These are phyloP conservation scores for Leucoagaricus sp. DNA, from an alignment of 1,284 basidiomycete species.

Conservation along the genomic window DNA sequence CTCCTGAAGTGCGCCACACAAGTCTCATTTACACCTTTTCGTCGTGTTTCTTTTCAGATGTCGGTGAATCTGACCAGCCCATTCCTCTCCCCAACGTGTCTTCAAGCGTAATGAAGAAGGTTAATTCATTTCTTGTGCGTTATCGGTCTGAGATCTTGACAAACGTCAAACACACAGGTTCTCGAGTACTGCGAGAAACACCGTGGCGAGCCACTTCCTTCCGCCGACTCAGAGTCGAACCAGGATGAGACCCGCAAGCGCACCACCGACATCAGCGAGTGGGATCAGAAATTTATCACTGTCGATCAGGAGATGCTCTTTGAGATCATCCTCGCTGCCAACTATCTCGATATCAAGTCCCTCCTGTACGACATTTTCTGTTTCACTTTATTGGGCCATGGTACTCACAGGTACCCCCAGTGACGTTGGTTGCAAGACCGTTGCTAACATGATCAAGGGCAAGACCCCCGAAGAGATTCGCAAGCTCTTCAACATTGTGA, in stretches of 20 bases:
- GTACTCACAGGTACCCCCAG: slow-evolving; percentile 41
- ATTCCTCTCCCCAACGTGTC: slow-evolving; percentile 98
- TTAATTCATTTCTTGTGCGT: slow-evolving; percentile 30
- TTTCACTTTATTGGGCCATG: not conserved
- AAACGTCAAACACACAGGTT: slow-evolving; percentile 58
- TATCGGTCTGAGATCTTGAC: slow-evolving; percentile 5
- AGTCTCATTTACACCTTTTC: slow-evolving; percentile 17
- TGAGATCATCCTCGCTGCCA: slow-evolving; percentile 99
- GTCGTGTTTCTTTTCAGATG: slow-evolving; percentile 55
- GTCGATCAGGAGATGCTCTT: slow-evolving; percentile 98
- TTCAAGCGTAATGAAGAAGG: slow-evolving; percentile 96
- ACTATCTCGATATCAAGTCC: slow-evolving; percentile 99
- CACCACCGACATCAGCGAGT: slow-evolving; percentile 97
- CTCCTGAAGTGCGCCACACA: slow-evolving; percentile 17
- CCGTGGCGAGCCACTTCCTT: slow-evolving; percentile 93
- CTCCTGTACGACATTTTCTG: slow-evolving; percentile 70
- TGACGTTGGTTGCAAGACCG: slow-evolving; percentile 99
- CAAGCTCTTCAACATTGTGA: slow-evolving; percentile 96
- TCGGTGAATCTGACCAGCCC: slow-evolving; percentile 89
- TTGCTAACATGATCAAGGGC: slow-evolving; percentile 99
- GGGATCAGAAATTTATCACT: slow-evolving; percentile 98
- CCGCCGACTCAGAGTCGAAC: slow-evolving; percentile 75
- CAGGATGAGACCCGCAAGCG: slow-evolving; percentile 96
- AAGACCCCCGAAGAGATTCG: slow-evolving; percentile 97
- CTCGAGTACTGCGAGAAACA: slow-evolving; percentile 99